Evolutionary conservation across 176 grass and related monocot genomes (phyloP), one percentile per base, ranked within the genome.

Genomic region (Oryza nivara): DNA sequence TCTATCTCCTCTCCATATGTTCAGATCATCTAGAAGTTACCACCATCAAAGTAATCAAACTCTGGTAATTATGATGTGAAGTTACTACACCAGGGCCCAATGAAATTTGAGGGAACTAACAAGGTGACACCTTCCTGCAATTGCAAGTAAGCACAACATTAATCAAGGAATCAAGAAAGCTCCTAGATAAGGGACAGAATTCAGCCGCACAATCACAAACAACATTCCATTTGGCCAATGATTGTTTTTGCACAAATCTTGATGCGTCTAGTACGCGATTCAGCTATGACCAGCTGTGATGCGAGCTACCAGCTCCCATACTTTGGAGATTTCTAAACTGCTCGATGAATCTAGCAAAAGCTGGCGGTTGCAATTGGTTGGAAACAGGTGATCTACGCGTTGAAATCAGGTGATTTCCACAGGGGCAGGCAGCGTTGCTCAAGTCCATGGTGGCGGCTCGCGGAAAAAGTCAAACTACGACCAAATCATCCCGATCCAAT

Each of bases 391-490:
- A 79, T 68, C 79, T 41, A 51, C 45, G 48, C 45, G 88, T 86
- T 87, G 44, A 89, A 81, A 89, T 72, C 68, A 92, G 77, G 35
- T 19, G 72, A 26, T 80, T 73, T 89, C 71, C 3, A 51, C 20
- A 77, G 68, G n/a, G 68, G 67, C n/a, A 68, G 67, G 25, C 73
- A 73, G 76, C 12, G 56, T 2, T 20, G 8, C 10, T 3, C 4
- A 20, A 86, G 74, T 82, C 79, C 68, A 86, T 44, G 7, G 25
- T 6, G 80, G 86, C 56, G 56, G 80, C 88, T 73, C 13, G 74
- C 30, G 15, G 75, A 87, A 77, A 77, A 87, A 87, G 87, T 92
- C 87, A 81, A 87, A 80, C 56, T 81, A 56, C 79, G 81, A 86
- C 86, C 79, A 72, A 80, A 83, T 52, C 83, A 10, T 60, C 40